These are phyloP conservation scores for Tylopilus subfusipes DNA, from an alignment of 768 basidiomycete genomes.

Conservation along the genomic window DNA sequence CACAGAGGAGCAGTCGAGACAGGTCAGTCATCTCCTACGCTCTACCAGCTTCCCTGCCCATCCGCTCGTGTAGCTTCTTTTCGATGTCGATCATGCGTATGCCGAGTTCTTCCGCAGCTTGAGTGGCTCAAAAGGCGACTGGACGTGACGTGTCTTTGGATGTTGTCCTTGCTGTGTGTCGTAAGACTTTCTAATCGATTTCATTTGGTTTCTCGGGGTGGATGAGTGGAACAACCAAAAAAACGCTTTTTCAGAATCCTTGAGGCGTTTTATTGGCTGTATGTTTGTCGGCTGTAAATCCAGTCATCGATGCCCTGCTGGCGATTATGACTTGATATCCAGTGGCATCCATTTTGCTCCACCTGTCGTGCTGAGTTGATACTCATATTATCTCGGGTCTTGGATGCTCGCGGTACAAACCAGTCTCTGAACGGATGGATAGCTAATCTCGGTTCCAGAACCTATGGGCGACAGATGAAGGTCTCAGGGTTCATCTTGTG, in stretches of 20 bases:
- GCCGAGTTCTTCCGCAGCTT: conserved; percentile 87
- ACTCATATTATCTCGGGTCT: too few species aligned
- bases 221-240: too few species aligned
- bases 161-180: neutral
- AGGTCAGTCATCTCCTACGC: conserved; percentile 45
- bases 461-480: too few species aligned
- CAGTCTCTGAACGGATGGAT: too few species aligned
- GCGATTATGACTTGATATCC: neutral
- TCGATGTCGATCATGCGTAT: conserved; percentile 96
- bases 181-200: neutral
- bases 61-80: conserved; percentile 60
- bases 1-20: conserved; percentile 90
- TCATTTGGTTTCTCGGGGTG: too few species aligned
- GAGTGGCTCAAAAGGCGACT: conserved; percentile 38
- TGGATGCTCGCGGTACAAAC: too few species aligned
- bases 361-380: too few species aligned
- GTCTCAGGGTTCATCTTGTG: too few species aligned
- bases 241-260: too few species aligned
- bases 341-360: neutral
- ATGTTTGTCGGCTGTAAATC: neutral
- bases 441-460: too few species aligned
- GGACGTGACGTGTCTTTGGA: conserved; percentile 10
- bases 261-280: too few species aligned
- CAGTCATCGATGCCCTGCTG: neutral
- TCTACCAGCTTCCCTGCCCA: neutral